Base-by-base conservation (phyloP, 2,329 filamentous ascomycete genomes). In the Pseudogymnoascus pannorum region DNA sequence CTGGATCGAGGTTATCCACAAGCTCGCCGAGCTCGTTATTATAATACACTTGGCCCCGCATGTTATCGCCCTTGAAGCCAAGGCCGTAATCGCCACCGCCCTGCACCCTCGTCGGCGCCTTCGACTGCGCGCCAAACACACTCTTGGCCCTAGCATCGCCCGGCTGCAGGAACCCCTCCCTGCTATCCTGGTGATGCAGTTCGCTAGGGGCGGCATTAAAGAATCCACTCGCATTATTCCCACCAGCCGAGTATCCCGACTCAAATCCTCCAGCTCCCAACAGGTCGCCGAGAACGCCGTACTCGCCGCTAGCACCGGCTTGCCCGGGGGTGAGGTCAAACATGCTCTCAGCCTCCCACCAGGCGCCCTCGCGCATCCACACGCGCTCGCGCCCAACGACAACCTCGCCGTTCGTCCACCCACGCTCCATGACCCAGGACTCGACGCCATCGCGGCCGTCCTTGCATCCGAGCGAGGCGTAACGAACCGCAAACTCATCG, bases 271-370 rank as follows among this genome's bases (percentile, higher is more conserved):
- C 81, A 26, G 80, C 79, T 26, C 77, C 79, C 62, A 83, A 76
- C 72, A 82, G 78, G 63, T 80, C 76, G 51, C 76, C 78, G 5
- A 78, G 72, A 72, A 75, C 77, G 63, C 42, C 62, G 26, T 68
- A 69, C 54, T 59, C 67, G 20, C 61, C 62, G 57, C 64, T 60
- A 66, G 74, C 29, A 61, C 71, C 62, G 57, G 66, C 40, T 16
- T 57, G 48, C 6, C 14, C 24, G 61, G 74, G 72, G 74, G 94
- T 93, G 68, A 95, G 80, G 70, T 99, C 94, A 26, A 97, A 86
- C 89, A 97, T 96, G 64, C 85, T 90, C 76, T 99, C 94, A 4
- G 92, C 93, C 75, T 97, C 93, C 93, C 93, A 97, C 93, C 94
- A 99, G 2, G 92, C 89, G 62, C 79, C 82, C 75, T 99, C 94